Conservation (phyloP, 1,284 basidiomycete species). For the Malassezia dermatis region DNA sequence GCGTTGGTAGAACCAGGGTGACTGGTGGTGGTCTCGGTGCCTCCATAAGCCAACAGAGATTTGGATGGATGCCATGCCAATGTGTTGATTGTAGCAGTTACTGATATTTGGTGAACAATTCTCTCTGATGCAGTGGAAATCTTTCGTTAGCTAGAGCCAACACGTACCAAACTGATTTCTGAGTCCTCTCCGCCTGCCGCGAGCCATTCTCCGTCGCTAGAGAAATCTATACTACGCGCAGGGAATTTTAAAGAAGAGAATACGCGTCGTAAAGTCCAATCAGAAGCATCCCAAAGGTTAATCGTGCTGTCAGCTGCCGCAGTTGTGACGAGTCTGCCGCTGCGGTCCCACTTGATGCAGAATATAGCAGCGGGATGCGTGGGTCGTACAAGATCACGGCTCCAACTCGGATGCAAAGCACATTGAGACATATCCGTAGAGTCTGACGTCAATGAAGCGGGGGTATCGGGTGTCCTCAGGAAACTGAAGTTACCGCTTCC, state of each 20-base stretch:
- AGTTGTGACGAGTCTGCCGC: constrained; percentile 27
- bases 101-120: constrained; percentile 3
- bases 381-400: constrained; percentile 17
- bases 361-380: constrained; percentile 36
- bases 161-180: constrained; percentile 8
- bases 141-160: background rate
- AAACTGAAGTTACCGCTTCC: constrained; percentile 28
- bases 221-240: constrained; percentile 31
- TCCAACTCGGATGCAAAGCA: constrained; percentile 12
- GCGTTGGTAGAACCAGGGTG: background rate
- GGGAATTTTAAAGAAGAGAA: constrained; percentile 23
- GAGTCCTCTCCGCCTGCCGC: constrained; percentile 37
- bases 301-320: constrained; percentile 31
- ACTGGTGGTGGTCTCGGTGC: background rate
- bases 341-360: constrained; percentile 31
- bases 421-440: constrained; percentile 6
- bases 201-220: constrained; percentile 38
- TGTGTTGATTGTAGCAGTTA: constrained; percentile 10
- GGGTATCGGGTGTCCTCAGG: constrained; percentile 2
- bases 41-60: constrained; percentile 12
- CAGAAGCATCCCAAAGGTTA: constrained; percentile 22
- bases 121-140: constrained; percentile 6
- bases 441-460: background rate
- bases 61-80: constrained; percentile 15
- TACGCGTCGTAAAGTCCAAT: constrained; percentile 25